Percentiles rank a stretch among this genome's conserved stretches.
Evolutionary conservation across 768 basidiomycete genomes (phyloP).

Genomic region (Tricholoma flavovirens): DNA sequence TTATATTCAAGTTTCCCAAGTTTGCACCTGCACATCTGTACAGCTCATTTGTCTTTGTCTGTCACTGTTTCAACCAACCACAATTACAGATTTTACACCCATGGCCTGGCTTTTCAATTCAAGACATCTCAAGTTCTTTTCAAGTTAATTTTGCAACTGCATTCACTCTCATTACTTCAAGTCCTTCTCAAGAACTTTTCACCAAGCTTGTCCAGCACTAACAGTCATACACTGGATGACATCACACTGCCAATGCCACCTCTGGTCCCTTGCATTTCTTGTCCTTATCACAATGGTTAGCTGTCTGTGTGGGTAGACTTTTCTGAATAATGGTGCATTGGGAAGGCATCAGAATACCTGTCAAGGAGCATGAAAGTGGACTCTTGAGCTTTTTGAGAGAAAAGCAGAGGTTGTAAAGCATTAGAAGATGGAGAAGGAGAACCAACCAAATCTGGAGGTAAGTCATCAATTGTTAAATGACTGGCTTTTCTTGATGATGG

Average conservation of each 20-base stretch:
- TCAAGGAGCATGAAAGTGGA: too few species aligned
- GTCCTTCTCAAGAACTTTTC: background rate
- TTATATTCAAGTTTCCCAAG: background rate
- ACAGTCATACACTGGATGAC: background rate
- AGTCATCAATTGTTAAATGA: too few species aligned
- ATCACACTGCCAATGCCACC: too few species aligned
- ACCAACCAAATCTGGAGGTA: too few species aligned
- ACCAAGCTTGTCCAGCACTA: background rate
- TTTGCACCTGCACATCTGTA: background rate
- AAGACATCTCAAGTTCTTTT: background rate
- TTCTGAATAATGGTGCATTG: too few species aligned
- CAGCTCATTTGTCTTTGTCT: background rate
- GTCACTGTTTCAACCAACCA: background rate
- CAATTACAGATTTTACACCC: background rate
- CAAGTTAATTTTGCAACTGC: background rate
- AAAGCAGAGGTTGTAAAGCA: too few species aligned
- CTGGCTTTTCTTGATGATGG: background rate
- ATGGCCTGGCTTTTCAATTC: background rate
- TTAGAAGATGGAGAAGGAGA: too few species aligned
- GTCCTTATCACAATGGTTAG: too few species aligned
- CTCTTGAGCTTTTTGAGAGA: too few species aligned
- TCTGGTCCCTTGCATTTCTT: too few species aligned
- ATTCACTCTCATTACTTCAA: background rate
- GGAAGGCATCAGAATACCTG: too few species aligned
- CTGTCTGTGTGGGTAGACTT: too few species aligned